These are phyloP conservation scores for Penicillium ucsense DNA, from an alignment of 495 filamentous ascomycete genomes.

Conservation along the genomic window DNA sequence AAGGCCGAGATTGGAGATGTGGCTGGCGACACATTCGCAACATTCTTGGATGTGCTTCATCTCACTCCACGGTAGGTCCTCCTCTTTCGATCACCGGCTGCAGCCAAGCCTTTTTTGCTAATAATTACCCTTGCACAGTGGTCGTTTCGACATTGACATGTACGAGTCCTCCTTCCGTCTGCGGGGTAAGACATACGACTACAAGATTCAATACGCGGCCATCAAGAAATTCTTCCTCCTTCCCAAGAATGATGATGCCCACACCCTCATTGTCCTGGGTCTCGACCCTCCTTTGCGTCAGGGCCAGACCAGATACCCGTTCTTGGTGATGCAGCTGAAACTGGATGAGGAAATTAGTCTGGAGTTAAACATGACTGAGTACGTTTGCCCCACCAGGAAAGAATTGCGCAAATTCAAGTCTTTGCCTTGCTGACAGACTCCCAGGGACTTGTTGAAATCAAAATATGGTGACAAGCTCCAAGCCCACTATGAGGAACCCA, in stretches of 20 bases:
- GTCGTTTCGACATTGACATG: constrained; percentile 99
- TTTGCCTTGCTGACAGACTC: constrained; percentile 8
- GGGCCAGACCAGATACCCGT: constrained; percentile 96
- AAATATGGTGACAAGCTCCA: constrained; percentile 87
- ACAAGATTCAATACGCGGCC: constrained; percentile 96
- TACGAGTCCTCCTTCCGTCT: constrained; percentile 97
- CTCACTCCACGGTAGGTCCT: constrained; percentile 77
- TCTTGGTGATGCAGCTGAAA: constrained; percentile 99
- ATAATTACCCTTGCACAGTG: constrained; percentile 48
- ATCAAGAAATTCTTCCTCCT: constrained; percentile 99
- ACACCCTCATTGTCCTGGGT: constrained; percentile 89
- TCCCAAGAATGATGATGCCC: constrained; percentile 93
- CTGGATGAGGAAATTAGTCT: constrained; percentile 94
- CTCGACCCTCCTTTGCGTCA: constrained; percentile 94
- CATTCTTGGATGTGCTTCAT: constrained; percentile 93
- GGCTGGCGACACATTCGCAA: constrained; percentile 92
- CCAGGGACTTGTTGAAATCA: constrained; percentile 52
- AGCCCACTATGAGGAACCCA: constrained; percentile 80
- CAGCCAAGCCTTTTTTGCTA: constrained; percentile 1
- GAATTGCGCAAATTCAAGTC: too few relatives aligned
- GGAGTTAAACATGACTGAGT: constrained; percentile 95
- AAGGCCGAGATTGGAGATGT: constrained; percentile 99
- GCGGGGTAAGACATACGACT: constrained; percentile 98
- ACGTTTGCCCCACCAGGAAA: constrained; percentile 22
- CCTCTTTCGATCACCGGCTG: not conserved